Evolutionary conservation across 306 rosid species (phyloP).

Genomic region (Amphicarpaea edgeworthii): DNA sequence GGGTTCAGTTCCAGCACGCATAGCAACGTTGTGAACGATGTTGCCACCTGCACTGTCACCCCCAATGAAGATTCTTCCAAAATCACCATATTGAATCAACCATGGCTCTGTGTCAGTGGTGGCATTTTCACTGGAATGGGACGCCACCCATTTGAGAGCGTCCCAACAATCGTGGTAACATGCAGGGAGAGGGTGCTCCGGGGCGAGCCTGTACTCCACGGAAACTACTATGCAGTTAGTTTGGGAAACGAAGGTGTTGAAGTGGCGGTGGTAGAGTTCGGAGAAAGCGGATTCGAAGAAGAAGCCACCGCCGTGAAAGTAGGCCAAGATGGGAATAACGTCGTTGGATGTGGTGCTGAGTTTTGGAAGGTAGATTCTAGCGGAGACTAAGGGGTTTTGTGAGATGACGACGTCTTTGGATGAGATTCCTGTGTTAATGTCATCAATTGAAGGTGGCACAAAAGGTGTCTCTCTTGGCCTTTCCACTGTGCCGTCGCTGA

Average conservation of each 20-base stretch:
- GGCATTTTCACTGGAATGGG: neutral
- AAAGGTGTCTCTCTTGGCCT: constrained; percentile 40
- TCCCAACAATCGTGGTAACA: constrained; percentile 58
- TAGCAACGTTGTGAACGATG: constrained; percentile 58
- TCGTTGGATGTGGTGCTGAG: neutral
- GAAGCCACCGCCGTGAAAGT: constrained; percentile 63
- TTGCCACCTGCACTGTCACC: constrained; percentile 74
- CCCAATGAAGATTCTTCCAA: constrained; percentile 49
- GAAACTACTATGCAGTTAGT: constrained; percentile 52
- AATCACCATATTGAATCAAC: constrained; percentile 52
- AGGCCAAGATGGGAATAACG: constrained; percentile 62
- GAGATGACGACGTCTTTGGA: constrained; percentile 61
- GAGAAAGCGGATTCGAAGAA: constrained; percentile 58
- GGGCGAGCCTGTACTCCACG: constrained; percentile 64
- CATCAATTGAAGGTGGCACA: constrained; percentile 44
- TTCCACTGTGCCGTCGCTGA: constrained; percentile 51
- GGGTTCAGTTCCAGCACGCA: constrained; percentile 54
- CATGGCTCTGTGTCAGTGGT: constrained; percentile 51
- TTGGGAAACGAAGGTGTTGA: constrained; percentile 46
- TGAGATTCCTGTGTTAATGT: constrained; percentile 51
- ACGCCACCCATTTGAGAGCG: constrained; percentile 57
- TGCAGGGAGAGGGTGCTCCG: constrained; percentile 55
- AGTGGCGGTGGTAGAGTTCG: constrained; percentile 37
- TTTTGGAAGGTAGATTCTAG: constrained; percentile 58
- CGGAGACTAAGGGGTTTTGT: constrained; percentile 50